Conservation (phyloP, 352 stramenopile species). For the Lagenidium giganteum region DNA sequence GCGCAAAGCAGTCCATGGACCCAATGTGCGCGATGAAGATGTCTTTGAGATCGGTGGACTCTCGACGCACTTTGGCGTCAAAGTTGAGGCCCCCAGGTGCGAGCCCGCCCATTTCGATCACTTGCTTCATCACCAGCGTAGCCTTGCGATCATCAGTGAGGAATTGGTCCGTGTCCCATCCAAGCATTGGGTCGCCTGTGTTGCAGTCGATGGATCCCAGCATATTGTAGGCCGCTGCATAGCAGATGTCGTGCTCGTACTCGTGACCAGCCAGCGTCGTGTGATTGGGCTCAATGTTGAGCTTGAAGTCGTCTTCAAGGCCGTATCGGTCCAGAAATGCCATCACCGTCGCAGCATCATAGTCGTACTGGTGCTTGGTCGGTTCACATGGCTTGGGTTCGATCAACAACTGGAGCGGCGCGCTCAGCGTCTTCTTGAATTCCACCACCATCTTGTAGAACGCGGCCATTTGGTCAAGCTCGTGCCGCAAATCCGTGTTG, state of each 20-base stretch:
- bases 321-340: conserved; percentile 78
- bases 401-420: conserved; percentile 68
- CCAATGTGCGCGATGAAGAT: conserved; percentile 84
- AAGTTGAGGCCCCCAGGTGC: conserved; percentile 80
- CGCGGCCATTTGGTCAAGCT: conserved; percentile 78
- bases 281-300: conserved; percentile 89
- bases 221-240: conserved; percentile 66
- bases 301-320: conserved; percentile 78
- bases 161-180: conserved; percentile 83
- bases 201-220: conserved; percentile 86
- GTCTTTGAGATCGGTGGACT: conserved; percentile 74
- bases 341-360: conserved; percentile 79
- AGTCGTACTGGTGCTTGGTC: conserved; percentile 89
- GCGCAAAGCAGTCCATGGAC: conserved; percentile 82
- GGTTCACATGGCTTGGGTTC: conserved; percentile 85
- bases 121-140: conserved; percentile 63
- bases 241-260: conserved; percentile 81
- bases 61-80: conserved; percentile 78
- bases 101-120: conserved; percentile 75
- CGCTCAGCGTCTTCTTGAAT: conserved; percentile 76
- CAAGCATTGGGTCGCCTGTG: conserved; percentile 47
- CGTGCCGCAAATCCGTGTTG: conserved; percentile 69
- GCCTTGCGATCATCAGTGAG: conserved; percentile 75
- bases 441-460: conserved; percentile 82
- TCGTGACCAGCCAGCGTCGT: conserved; percentile 82